These are phyloP conservation scores for Sporothrix protearum DNA, from an alignment of 2,329 filamentous ascomycete genomes.

Conservation along the genomic window DNA sequence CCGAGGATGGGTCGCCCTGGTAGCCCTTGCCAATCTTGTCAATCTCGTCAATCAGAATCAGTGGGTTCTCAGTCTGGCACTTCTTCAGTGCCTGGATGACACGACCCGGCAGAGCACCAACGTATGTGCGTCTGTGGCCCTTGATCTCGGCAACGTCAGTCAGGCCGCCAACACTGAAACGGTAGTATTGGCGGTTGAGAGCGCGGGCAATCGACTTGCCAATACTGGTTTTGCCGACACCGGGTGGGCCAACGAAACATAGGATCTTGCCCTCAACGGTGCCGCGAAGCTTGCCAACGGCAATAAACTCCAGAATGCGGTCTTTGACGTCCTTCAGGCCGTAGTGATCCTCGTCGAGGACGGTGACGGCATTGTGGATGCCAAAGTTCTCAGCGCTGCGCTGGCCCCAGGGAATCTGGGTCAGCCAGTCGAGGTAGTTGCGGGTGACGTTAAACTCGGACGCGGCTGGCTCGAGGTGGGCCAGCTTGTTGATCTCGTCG, in stretches of 20 bases:
- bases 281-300: constrained; percentile 91
- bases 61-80: constrained; percentile 95
- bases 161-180: constrained; percentile 94
- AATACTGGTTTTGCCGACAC: constrained; percentile 98
- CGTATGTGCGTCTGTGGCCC: constrained; percentile 92
- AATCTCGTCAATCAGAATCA: constrained; percentile 94
- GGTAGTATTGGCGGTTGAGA: constrained; percentile 93
- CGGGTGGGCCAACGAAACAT: constrained; percentile 94
- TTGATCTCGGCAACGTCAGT: constrained; percentile 99
- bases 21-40: constrained; percentile 97
- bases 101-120: constrained; percentile 88
- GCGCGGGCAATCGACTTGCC: constrained; percentile 96
- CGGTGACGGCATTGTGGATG: constrained; percentile 83
- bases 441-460: constrained; percentile 98
- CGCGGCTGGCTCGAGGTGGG: constrained; percentile 88
- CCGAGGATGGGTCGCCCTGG: constrained; percentile 93
- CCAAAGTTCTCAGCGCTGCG: constrained; percentile 95
- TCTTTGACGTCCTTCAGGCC: constrained; percentile 98
- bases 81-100: constrained; percentile 99
- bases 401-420: constrained; percentile 96
- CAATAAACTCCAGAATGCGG: constrained; percentile 96
- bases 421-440: constrained; percentile 98
- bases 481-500: constrained; percentile 95
- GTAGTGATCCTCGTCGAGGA: constrained; percentile 94
- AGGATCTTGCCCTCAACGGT: constrained; percentile 98